Conservation (phyloP, 1,284 basidiomycete genomes). For the Golubevia sp. region DNA sequence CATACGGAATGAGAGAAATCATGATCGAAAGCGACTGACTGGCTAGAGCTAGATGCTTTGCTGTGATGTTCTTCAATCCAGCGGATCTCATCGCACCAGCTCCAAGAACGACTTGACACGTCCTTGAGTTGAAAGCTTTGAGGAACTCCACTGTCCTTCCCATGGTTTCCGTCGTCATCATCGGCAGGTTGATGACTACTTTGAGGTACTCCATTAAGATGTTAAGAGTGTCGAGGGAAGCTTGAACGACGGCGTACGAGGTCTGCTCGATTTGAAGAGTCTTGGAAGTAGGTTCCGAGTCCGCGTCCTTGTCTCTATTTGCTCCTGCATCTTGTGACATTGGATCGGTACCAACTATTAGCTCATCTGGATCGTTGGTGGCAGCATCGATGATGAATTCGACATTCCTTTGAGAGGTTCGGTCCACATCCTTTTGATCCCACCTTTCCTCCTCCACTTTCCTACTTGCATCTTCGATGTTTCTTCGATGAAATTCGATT, state of each 20-base stretch:
- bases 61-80: constrained; percentile 96
- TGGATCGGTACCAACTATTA: constrained; percentile 21
- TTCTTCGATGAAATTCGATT: constrained; percentile 80
- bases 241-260: constrained; percentile 70
- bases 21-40: constrained; percentile 93
- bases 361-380: constrained; percentile 75
- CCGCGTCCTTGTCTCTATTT: constrained; percentile 8
- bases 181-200: constrained; percentile 82
- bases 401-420: constrained; percentile 72
- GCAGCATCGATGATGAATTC: constrained; percentile 79
- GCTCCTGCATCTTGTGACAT: not conserved
- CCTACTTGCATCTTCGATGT: constrained; percentile 81
- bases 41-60: constrained; percentile 95
- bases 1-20: constrained; percentile 92
- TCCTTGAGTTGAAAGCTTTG: constrained; percentile 94
- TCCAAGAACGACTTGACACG: constrained; percentile 95
- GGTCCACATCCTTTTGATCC: constrained; percentile 77
- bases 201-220: constrained; percentile 84
- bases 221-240: constrained; percentile 77
- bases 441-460: constrained; percentile 90
- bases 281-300: constrained; percentile 66
- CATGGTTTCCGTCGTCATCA: constrained; percentile 92
- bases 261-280: constrained; percentile 79
- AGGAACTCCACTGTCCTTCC: constrained; percentile 90
- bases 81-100: constrained; percentile 98